phyloP scores from a whole-genome alignment of 2,329 filamentous ascomycete species.

The Aspergillus cejpii region DNA sequence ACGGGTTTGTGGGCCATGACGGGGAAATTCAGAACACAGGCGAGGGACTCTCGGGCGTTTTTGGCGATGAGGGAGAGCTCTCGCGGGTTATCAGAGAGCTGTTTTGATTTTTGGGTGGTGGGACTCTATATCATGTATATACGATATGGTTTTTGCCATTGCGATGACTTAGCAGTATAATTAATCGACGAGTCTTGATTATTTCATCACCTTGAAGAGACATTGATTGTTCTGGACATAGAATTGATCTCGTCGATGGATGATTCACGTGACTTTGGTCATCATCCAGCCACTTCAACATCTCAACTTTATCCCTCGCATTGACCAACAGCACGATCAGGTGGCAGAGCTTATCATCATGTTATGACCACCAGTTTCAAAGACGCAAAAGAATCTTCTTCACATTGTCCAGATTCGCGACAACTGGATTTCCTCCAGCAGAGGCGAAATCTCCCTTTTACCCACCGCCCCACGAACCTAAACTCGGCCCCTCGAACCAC shows the following conservation, averaged over 20 bases:
- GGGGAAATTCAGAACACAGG: constrained; percentile 40
- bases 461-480: constrained; percentile 26
- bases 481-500: constrained; percentile 20
- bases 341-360: not conserved
- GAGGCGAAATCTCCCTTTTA: not conserved
- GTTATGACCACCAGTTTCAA: not conserved
- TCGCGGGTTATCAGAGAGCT: constrained; percentile 54
- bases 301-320: not conserved
- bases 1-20: constrained; percentile 34
- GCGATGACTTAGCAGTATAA: not conserved
- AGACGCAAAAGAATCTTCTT: not conserved
- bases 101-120: constrained; percentile 39
- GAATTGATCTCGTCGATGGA: not conserved
- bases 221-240: too few species aligned
- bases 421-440: not conserved
- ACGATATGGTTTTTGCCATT: not conserved
- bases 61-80: constrained; percentile 54
- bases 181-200: too few species aligned
- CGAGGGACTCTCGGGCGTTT: constrained; percentile 40
- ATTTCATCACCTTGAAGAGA: too few species aligned
- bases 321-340: not conserved
- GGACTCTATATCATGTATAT: not conserved
- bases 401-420: not conserved
- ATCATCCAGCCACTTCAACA: not conserved
- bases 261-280: constrained; percentile 5